A percentile compares a stretch with the other conserved stretches of the same genome.
phyloP scores from a whole-genome alignment of 176 grass and related monocot species.

The Carex myosuroides region DNA sequence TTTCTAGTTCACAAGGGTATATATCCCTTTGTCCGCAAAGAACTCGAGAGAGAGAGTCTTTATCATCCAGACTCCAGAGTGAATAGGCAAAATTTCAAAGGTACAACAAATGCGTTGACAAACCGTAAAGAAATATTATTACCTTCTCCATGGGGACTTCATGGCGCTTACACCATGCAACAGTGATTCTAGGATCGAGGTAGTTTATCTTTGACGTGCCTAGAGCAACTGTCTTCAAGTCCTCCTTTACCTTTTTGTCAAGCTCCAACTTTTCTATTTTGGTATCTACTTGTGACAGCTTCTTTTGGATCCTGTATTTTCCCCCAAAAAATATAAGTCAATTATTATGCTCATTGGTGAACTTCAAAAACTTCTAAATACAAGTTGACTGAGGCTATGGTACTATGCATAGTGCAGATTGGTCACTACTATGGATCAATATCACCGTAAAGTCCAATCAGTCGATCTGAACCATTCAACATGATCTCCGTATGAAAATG shows the following conservation, averaged over 20 bases:
- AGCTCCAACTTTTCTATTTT: slow-evolving; percentile 93
- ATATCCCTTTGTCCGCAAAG: not conserved
- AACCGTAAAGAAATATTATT: not conserved
- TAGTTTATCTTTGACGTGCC: slow-evolving; percentile 99
- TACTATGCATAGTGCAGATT: too few species aligned
- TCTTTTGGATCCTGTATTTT: slow-evolving; percentile 69
- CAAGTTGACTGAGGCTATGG: not conserved
- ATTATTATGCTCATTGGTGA: not conserved
- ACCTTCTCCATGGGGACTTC: slow-evolving; percentile 99
- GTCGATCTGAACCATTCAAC: too few species aligned
- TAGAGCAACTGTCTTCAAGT: slow-evolving; percentile 83
- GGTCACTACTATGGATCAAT: too few species aligned
- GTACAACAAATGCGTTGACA: not conserved
- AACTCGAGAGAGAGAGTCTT: not conserved
- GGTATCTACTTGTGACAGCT: slow-evolving; percentile 47
- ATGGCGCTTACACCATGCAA: slow-evolving; percentile 98
- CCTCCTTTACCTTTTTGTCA: slow-evolving; percentile 83
- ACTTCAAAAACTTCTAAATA: not conserved
- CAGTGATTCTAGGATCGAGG: slow-evolving; percentile 90
- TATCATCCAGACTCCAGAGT: not conserved
- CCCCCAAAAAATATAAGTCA: not conserved
- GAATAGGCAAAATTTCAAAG: not conserved
- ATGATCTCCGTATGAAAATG: too few species aligned
- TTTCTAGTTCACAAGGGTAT: not conserved
- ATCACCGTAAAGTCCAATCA: too few species aligned